phyloP scores from a whole-genome alignment of 805 yeast species.

The Lachancea mirantina region DNA sequence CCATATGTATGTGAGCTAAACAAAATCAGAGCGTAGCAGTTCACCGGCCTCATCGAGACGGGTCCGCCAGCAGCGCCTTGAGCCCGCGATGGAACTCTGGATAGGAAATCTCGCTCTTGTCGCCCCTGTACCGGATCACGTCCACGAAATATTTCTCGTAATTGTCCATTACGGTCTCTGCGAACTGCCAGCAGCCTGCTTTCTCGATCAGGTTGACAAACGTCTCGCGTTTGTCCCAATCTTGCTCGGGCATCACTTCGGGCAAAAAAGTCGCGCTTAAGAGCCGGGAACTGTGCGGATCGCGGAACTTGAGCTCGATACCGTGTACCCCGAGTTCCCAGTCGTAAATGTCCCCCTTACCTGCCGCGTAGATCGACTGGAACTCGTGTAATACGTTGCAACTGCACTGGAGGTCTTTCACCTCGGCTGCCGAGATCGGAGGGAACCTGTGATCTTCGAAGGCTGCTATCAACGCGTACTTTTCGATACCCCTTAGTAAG shows the following conservation, averaged over 20 bases:
- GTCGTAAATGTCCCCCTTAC: slow-evolving; percentile 48
- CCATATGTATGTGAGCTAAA: too few relatives aligned
- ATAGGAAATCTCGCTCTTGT: slow-evolving; percentile 38
- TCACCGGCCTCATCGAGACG: too few relatives aligned
- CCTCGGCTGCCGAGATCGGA: slow-evolving; percentile 52
- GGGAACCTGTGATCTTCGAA: slow-evolving; percentile 71
- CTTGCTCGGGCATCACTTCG: slow-evolving; percentile 81
- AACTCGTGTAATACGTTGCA: slow-evolving; percentile 36
- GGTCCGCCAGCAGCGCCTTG: too few relatives aligned
- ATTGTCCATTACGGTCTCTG: slow-evolving; percentile 29
- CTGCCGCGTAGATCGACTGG: slow-evolving; percentile 29
- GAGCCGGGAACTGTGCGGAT: slow-evolving; percentile 29
- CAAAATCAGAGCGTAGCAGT: too few relatives aligned
- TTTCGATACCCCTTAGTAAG: slow-evolving; percentile 49
- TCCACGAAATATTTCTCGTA: slow-evolving; percentile 31
- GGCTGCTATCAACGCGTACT: slow-evolving; percentile 64
- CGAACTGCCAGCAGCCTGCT: slow-evolving; percentile 43
- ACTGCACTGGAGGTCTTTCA: slow-evolving; percentile 39
- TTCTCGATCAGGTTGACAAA: slow-evolving; percentile 62
- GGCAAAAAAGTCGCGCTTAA: slow-evolving; percentile 83
- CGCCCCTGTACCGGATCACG: slow-evolving; percentile 51
- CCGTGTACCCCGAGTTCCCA: slow-evolving; percentile 88
- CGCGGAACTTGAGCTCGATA: slow-evolving; percentile 48
- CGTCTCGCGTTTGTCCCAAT: slow-evolving; percentile 71
- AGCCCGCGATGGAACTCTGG: slow-evolving; percentile 8